Evolutionary conservation across 2,329 filamentous ascomycete genomes (phyloP).

Genomic region (Laburnicola sp.): DNA sequence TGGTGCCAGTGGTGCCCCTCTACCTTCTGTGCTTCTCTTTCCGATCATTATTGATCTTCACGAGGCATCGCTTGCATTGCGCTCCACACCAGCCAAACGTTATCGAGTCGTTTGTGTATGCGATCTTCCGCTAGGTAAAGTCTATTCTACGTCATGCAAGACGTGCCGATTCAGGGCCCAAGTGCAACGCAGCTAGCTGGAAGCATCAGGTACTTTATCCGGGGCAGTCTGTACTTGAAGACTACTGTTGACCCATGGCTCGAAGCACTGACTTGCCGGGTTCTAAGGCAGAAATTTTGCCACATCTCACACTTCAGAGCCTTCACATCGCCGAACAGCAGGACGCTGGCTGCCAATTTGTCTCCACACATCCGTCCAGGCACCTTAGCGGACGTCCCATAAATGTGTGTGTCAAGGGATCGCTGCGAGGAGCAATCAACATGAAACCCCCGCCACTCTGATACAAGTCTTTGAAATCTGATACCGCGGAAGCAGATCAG

Average conservation of each 20-base stretch:
- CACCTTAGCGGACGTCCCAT: not conserved
- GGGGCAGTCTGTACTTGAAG: not conserved
- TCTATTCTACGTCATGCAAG: conserved; percentile 1
- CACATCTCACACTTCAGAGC: not conserved
- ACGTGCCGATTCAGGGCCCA: conserved; percentile 8
- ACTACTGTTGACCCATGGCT: not conserved
- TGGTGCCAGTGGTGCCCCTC: not conserved
- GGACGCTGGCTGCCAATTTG: not conserved
- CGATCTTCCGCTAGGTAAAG: conserved; percentile 6
- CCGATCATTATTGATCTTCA: not conserved
- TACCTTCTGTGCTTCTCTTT: not conserved
- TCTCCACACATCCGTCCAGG: too few species aligned
- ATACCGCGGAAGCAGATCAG: conserved; percentile 39
- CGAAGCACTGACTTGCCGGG: not conserved
- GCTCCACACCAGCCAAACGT: conserved; percentile 1
- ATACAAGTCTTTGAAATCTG: conserved; percentile 39
- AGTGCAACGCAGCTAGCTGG: conserved; percentile 11
- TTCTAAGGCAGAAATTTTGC: not conserved
- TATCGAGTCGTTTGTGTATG: not conserved
- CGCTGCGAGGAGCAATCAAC: conserved; percentile 30
- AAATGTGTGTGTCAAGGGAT: conserved; percentile 11
- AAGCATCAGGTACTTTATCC: conserved; percentile 7
- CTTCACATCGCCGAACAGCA: not conserved
- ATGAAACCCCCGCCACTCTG: conserved; percentile 42
- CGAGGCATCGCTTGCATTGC: conserved; percentile 4